Conservation (phyloP, 2,329 filamentous ascomycete genomes). For the Colletotrichum sp. region DNA sequence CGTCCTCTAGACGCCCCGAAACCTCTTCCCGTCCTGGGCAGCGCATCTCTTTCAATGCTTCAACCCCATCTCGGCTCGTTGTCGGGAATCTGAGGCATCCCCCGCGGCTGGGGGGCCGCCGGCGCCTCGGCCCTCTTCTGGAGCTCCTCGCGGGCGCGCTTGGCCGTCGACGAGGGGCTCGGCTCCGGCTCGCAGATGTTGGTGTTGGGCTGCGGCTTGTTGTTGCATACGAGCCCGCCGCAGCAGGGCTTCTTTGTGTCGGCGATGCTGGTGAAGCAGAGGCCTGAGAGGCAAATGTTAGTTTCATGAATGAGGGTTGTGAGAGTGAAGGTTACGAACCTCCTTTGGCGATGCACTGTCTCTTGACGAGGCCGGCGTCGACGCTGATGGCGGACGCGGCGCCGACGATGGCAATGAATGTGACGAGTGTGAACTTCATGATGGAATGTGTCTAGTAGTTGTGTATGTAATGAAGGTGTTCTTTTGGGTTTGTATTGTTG, state of each 20-base stretch:
- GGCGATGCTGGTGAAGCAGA: background rate
- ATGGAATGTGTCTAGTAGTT: background rate
- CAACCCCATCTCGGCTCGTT: background rate
- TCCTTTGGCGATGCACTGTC: background rate
- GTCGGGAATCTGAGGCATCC: background rate
- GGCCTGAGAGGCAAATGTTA: background rate
- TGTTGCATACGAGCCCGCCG: background rate
- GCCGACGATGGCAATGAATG: background rate
- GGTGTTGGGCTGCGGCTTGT: background rate
- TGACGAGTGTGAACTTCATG: constrained; percentile 7
- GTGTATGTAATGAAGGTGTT: background rate
- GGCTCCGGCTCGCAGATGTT: background rate
- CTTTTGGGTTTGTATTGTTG: background rate
- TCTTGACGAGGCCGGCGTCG: constrained; percentile 2
- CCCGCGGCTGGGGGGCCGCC: background rate
- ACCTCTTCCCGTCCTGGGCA: background rate
- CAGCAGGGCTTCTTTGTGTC: constrained; percentile 6
- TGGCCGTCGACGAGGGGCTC: background rate
- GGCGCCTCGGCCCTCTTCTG: background rate
- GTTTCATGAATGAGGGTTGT: background rate
- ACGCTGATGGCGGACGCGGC: constrained; percentile 7
- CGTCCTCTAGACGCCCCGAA: background rate
- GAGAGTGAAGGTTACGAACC: background rate
- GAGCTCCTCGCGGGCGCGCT: background rate
- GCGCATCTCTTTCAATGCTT: background rate